Evolutionary conservation across 1,284 basidiomycete genomes (phyloP).

Genomic region (Fomes fomentarius): DNA sequence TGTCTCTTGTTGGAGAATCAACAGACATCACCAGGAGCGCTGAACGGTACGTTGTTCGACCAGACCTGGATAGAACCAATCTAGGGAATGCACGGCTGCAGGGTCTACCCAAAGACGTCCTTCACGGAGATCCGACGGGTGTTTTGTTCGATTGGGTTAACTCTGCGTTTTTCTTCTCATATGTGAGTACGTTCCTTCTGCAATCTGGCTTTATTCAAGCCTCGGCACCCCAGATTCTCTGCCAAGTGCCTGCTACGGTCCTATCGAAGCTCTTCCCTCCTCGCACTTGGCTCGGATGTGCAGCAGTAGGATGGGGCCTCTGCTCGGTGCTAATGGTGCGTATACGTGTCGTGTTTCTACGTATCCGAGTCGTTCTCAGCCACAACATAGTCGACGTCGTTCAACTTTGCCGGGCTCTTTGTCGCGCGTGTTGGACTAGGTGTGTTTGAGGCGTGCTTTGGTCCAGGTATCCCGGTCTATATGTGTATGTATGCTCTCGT

Average conservation of each 20-base stretch:
- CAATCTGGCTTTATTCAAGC: too few relatives aligned
- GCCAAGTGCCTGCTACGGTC: conserved; percentile 70
- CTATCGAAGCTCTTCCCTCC: conserved; percentile 70
- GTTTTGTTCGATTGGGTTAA: conserved; percentile 73
- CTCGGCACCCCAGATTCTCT: conserved; percentile 69
- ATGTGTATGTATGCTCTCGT: conserved; percentile 51
- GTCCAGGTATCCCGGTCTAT: conserved; percentile 74
- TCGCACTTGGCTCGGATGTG: conserved; percentile 63
- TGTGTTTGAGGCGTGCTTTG: conserved; percentile 75
- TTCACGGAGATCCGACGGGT: conserved; percentile 70
- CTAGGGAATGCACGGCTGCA: conserved; percentile 78
- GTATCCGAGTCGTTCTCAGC: neutral
- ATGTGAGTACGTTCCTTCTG: conserved; percentile 52
- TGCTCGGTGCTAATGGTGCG: conserved; percentile 71
- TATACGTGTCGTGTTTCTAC: neutral
- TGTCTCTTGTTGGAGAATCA: conserved; percentile 2
- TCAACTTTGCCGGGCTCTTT: conserved; percentile 59
- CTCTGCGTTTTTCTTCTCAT: conserved; percentile 77
- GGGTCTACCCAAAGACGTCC: conserved; percentile 62
- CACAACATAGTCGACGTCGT: conserved; percentile 52
- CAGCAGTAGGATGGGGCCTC: conserved; percentile 72
- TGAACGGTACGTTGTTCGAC: neutral
- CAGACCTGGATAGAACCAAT: conserved; percentile 76
- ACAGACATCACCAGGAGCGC: neutral
- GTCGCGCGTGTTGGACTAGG: conserved; percentile 65